Conservation (phyloP, 768 basidiomycete species). For the Naganishia onofrii region DNA sequence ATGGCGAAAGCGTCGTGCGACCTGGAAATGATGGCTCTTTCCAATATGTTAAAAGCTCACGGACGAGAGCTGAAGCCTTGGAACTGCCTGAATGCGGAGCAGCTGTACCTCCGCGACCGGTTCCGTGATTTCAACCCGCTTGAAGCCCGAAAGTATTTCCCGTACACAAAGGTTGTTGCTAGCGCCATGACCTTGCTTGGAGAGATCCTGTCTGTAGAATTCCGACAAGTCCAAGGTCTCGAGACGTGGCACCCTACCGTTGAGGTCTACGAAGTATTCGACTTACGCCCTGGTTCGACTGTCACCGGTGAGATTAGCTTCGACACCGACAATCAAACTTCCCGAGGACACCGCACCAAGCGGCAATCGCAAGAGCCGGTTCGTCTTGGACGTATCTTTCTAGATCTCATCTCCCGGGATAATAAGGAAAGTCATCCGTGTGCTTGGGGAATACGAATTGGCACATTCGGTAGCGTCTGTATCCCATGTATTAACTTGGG, state of each 20-base stretch:
- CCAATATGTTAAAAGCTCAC: neutral
- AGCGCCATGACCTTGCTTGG: neutral
- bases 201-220: neutral
- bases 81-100: neutral
- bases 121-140: neutral
- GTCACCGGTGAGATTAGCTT: neutral
- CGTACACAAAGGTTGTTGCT: neutral
- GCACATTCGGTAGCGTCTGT: no score
- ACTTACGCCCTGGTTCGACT: neutral
- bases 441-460: neutral
- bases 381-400: neutral
- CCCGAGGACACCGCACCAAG: neutral
- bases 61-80: neutral
- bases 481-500: slow-evolving; percentile 2
- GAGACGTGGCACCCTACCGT: slow-evolving; percentile 8
- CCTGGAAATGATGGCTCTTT: neutral
- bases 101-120: neutral
- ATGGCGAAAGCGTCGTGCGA: neutral
- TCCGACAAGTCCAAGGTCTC: slow-evolving; percentile 1
- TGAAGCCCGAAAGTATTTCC: neutral
- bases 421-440: slow-evolving; percentile 7
- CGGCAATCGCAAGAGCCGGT: neutral
- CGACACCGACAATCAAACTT: neutral
- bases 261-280: neutral
- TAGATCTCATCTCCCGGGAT: slow-evolving; percentile 11